Percentiles rank a stretch among this genome's conserved stretches.
Evolutionary conservation across 129 eudicot genomes (phyloP).

Genomic region (Lonicera japonica): DNA sequence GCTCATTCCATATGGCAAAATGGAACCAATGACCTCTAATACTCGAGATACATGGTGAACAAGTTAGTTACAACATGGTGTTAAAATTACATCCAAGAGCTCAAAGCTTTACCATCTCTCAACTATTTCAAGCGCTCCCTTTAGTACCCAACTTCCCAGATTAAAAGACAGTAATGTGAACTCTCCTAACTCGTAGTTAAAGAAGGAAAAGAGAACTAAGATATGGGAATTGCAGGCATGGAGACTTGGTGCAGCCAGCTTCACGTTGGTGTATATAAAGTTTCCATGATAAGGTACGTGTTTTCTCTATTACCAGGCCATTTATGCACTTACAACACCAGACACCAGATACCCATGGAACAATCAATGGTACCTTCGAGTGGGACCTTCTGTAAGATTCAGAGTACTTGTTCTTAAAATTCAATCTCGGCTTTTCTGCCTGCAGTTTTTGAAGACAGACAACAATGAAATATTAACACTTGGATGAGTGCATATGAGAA

Average conservation of each 20-base stretch:
- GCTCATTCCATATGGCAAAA: too few relatives aligned
- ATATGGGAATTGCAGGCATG: too few relatives aligned
- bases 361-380: slow-evolving; percentile 67
- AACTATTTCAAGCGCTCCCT: background rate
- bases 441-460: slow-evolving; percentile 37
- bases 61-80: too few relatives aligned
- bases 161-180: slow-evolving; percentile 8
- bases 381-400: slow-evolving; percentile 72
- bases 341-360: slow-evolving; percentile 99
- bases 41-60: background rate
- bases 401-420: slow-evolving; percentile 68
- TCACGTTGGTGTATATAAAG: background rate
- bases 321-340: slow-evolving; percentile 53
- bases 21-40: background rate
- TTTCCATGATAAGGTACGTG: too few relatives aligned
- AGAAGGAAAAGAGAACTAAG: too few relatives aligned
- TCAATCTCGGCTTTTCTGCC: slow-evolving; percentile 73
- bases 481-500: too few relatives aligned
- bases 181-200: too few relatives aligned
- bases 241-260: too few relatives aligned
- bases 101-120: background rate
- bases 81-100: slow-evolving; percentile 5
- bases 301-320: too few relatives aligned
- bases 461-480: too few relatives aligned
- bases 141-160: slow-evolving; percentile 1